Conservation (phyloP, 768 basidiomycete species). For the Glaciozyma antarctica region DNA sequence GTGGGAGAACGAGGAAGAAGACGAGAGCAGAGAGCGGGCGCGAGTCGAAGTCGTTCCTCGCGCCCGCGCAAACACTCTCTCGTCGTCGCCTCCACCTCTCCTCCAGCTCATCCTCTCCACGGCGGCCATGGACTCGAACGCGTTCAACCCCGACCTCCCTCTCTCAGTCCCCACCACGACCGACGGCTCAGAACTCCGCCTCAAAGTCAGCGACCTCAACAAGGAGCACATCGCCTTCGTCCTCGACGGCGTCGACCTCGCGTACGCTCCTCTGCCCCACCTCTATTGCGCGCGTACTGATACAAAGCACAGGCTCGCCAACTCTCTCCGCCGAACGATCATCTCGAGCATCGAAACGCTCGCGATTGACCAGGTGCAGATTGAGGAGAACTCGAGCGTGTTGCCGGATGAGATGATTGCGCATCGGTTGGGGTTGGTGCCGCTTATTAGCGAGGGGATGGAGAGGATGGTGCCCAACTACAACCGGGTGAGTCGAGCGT, state of each 20-base stretch:
- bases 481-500: slow-evolving; percentile 38
- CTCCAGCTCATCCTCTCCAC: too few relatives aligned
- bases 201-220: neutral
- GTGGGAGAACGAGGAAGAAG: too few relatives aligned
- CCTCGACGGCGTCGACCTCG: slow-evolving; percentile 2
- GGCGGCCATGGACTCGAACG: too few relatives aligned
- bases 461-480: slow-evolving; percentile 34
- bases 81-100: too few relatives aligned
- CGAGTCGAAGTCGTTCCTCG: too few relatives aligned
- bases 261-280: neutral
- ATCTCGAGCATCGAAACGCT: slow-evolving; percentile 63
- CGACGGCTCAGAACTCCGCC: neutral
- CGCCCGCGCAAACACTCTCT: too few relatives aligned
- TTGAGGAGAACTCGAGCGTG: slow-evolving; percentile 80
- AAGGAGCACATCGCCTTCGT: neutral
- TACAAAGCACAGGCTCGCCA: neutral
- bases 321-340: neutral
- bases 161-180: neutral
- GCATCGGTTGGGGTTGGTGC: slow-evolving; percentile 89
- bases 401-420: slow-evolving; percentile 96
- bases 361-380: slow-evolving; percentile 94
- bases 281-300: too few relatives aligned
- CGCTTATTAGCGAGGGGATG: slow-evolving; percentile 78
- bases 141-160: too few relatives aligned
- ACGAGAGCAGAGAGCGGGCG: too few relatives aligned